Evolutionary conservation across 2,329 filamentous ascomycete species (phyloP), one percentile per base, ranked within the genome.

Genomic region (Pseudocercospora pini-densiflorae): DNA sequence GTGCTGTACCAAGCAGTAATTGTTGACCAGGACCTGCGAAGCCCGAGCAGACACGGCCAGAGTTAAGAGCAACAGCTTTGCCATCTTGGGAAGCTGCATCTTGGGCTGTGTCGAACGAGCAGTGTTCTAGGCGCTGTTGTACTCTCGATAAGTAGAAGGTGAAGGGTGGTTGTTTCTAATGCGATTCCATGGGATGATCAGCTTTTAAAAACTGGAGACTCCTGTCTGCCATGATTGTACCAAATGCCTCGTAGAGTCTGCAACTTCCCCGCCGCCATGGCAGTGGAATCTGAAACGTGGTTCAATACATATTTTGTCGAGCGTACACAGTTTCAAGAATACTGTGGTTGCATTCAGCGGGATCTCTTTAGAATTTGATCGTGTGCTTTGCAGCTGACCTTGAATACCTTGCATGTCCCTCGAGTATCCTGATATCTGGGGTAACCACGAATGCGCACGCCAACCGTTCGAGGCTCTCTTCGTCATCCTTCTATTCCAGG

Each of bases 1-100:
- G 51, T 75, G 64, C 12, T 64, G 61, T 29, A 65, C 57, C 12
- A 63, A 40, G 69, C 76, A 78, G 67, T 72, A 72, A 63, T 75
- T 75, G 58, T 71, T 63, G 65, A 78, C 66, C 36, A 68, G 55
- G 8, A 70, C 63, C 16, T 57, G 16, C 1, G 70, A 65, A 5
- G 64, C 64, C 8, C 61, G 33, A 23, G 64, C 45, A 66, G 68
- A 59, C 21, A 62, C 10, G 40, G 64, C 31, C 55, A 58, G 29
- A 7, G 33, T 14, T 16, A 43, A 12, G 23, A 43, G 4, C 16
- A 23, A 21, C 16, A 27, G 7, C 21, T 27, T 55, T 10, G 53
- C 27, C 12, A 8, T 55, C 27, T 31, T 43, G 60, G 68, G 54
- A 58, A 73, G 23, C 53, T 31, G 70, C 73, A 75, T 76, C 62